Conservation (phyloP, 2,329 filamentous ascomycete species). For the Aspergillus pseudotamarii region DNA sequence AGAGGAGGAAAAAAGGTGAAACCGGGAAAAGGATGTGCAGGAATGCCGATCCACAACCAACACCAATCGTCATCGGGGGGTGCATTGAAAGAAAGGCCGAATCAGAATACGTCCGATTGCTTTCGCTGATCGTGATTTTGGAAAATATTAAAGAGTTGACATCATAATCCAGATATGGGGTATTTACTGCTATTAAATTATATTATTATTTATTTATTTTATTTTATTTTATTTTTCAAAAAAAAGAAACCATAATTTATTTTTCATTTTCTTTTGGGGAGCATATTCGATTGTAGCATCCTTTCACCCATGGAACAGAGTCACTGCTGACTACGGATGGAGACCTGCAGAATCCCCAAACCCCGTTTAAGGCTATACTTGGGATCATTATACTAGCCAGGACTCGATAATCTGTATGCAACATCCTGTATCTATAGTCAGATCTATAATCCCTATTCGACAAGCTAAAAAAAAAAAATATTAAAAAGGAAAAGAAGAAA, state of each 20-base stretch:
- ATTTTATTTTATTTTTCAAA: too few species aligned
- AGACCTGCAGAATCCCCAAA: neutral
- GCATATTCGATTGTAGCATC: too few species aligned
- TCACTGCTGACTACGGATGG: neutral
- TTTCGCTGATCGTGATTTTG: slow-evolving; percentile 9
- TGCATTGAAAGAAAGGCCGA: slow-evolving; percentile 17
- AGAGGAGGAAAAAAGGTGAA: slow-evolving; percentile 22
- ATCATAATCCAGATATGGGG: slow-evolving; percentile 3
- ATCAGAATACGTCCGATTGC: slow-evolving; percentile 15
- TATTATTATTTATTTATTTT: too few species aligned
- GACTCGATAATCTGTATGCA: neutral
- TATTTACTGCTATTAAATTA: neutral
- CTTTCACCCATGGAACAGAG: neutral
- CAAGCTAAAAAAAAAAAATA: neutral
- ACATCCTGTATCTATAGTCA: slow-evolving; percentile 5
- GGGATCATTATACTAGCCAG: neutral
- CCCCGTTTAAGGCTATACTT: neutral
- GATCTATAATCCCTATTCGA: slow-evolving; percentile 2
- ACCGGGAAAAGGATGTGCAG: slow-evolving; percentile 24
- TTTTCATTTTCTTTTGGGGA: neutral
- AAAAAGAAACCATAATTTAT: too few species aligned
- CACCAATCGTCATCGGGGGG: slow-evolving; percentile 7
- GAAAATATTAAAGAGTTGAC: slow-evolving; percentile 1
- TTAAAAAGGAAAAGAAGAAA: neutral
- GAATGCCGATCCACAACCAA: slow-evolving; percentile 27